phyloP scores from a whole-genome alignment of 495 filamentous ascomycete species.

The Polyplosphaeria fusca region DNA sequence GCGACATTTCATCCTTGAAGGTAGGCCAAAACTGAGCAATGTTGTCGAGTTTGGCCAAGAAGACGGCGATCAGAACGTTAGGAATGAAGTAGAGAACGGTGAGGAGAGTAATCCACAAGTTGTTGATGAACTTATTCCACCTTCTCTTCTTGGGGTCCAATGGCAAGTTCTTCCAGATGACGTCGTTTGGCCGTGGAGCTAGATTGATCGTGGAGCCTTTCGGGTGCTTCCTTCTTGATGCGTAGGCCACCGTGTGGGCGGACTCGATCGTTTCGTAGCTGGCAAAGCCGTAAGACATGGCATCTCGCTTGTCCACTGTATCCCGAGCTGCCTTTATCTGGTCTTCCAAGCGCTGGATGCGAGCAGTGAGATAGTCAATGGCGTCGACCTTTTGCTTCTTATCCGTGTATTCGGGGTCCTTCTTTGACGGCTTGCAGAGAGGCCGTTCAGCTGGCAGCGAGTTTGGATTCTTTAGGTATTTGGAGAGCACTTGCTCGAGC shows the following conservation, averaged over 20 bases:
- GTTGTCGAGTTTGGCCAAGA: constrained; percentile 79
- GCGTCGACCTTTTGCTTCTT: constrained; percentile 76
- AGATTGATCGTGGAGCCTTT: constrained; percentile 73
- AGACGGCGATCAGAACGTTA: constrained; percentile 92
- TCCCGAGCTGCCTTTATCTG: constrained; percentile 79
- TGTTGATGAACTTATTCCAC: constrained; percentile 72
- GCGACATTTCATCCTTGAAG: constrained; percentile 63
- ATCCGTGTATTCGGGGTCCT: constrained; percentile 59
- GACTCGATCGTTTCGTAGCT: constrained; percentile 85
- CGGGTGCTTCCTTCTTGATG: constrained; percentile 72
- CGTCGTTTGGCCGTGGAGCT: constrained; percentile 82
- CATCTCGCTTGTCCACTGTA: constrained; percentile 77
- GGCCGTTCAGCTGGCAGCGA: constrained; percentile 77
- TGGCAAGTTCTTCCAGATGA: constrained; percentile 93
- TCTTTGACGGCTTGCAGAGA: constrained; percentile 70
- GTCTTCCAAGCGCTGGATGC: constrained; percentile 76
- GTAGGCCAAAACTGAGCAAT: constrained; percentile 74
- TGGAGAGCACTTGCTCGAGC: constrained; percentile 78
- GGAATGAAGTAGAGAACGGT: constrained; percentile 91
- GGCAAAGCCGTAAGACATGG: constrained; percentile 90
- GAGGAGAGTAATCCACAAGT: constrained; percentile 74
- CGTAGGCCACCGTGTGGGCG: constrained; percentile 83
- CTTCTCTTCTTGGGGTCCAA: constrained; percentile 62
- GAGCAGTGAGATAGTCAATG: constrained; percentile 85
- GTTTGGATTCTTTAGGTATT: constrained; percentile 83